These are phyloP conservation scores for Uronychia binucleata DNA, from an alignment of 73 alveolate species.

Conservation along the genomic window DNA sequence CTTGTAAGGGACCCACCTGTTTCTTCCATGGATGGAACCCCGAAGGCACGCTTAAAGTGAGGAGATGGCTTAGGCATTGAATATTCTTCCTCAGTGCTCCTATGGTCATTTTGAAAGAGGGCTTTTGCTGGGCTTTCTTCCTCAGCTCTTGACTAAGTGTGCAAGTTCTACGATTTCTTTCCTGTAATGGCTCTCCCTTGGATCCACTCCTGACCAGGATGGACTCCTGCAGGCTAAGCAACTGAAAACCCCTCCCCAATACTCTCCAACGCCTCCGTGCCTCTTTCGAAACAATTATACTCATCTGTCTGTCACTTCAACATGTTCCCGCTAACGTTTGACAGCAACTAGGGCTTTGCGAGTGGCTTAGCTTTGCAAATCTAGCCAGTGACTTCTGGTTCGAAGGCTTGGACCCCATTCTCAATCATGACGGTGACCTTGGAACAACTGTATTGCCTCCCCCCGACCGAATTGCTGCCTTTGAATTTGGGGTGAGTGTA, in stretches of 20 bases:
- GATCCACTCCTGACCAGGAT: neutral
- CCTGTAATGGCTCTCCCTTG: no score
- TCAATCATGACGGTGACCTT: neutral
- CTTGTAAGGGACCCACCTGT: neutral
- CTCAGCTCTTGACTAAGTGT: no score
- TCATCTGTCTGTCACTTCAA: neutral
- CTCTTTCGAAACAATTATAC: neutral
- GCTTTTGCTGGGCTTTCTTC: neutral
- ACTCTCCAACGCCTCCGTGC: neutral
- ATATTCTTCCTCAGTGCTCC: neutral
- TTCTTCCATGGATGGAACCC: neutral
- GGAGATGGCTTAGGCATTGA: neutral
- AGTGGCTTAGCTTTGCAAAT: neutral
- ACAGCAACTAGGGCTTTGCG: neutral
- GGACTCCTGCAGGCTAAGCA: neutral
- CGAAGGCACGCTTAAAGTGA: neutral
- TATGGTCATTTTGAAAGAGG: neutral
- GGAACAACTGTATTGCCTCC: neutral
- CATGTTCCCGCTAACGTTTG: neutral
- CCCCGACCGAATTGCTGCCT: neutral
- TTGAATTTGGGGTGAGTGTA: neutral
- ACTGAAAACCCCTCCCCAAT: neutral
- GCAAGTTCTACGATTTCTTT: no score
- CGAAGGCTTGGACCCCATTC: neutral
- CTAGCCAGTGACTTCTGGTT: neutral